phyloP scores from a whole-genome alignment of 495 filamentous ascomycete genomes.

The Clohesyomyces aquaticus region DNA sequence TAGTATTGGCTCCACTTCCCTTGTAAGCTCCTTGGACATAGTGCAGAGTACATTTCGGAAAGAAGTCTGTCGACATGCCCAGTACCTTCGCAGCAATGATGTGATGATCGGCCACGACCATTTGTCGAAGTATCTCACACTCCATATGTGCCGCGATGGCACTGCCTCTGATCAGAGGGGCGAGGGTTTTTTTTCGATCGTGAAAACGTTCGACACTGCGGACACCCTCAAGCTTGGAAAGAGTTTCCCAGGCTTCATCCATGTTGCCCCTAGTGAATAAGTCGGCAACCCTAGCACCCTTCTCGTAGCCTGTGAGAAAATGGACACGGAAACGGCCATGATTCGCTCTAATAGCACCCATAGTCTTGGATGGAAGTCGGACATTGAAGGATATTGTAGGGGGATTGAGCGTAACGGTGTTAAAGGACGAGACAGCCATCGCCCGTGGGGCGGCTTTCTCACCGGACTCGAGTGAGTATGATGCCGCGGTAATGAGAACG shows the following conservation, averaged over 20 bases:
- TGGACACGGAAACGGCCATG: conserved; percentile 35
- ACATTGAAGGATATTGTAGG: conserved; percentile 83
- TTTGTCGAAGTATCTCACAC: conserved; percentile 47
- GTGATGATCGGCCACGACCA: conserved; percentile 58
- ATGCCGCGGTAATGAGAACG: conserved; percentile 66
- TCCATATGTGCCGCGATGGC: conserved; percentile 52
- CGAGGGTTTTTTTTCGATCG: too few relatives aligned
- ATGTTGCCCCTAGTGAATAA: conserved; percentile 41
- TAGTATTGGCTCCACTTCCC: not conserved
- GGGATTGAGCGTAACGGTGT: conserved; percentile 69
- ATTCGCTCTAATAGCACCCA: conserved; percentile 57
- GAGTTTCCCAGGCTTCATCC: not conserved
- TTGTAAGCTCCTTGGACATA: conserved; percentile 20
- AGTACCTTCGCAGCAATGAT: conserved; percentile 55
- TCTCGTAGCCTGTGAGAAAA: conserved; percentile 32
- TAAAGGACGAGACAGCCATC: conserved; percentile 85
- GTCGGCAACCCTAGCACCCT: conserved; percentile 38
- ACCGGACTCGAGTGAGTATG: not conserved
- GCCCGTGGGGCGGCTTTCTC: conserved; percentile 51
- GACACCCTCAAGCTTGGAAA: not conserved
- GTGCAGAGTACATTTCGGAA: not conserved
- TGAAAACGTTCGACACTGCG: too few relatives aligned
- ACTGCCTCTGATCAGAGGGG: conserved; percentile 32
- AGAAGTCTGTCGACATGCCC: not conserved
- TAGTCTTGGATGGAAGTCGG: conserved; percentile 70